These are phyloP conservation scores for Backusella mclennaniae DNA, from an alignment of 192 early-diverging fungal species.

Conservation along the genomic window DNA sequence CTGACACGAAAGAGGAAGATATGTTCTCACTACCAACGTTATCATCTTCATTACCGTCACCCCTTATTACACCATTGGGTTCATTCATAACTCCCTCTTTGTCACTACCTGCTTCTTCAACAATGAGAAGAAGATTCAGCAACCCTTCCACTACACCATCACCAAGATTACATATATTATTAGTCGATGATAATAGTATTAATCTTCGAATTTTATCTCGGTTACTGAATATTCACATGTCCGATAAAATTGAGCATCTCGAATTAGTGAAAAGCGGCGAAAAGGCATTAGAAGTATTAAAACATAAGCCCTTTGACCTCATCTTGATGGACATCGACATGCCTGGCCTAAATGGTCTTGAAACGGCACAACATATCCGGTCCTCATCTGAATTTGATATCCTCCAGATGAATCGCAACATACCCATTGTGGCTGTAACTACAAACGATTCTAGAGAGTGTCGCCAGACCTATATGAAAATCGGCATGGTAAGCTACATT, in stretches of 20 bases:
- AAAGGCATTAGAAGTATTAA: constrained; percentile 47
- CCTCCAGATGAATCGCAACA: constrained; percentile 47
- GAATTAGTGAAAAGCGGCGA: constrained; percentile 49
- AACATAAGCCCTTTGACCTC: constrained; percentile 48
- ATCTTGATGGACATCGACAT: constrained; percentile 73
- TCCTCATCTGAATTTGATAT: constrained; percentile 31
- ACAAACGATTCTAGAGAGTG: constrained; percentile 54
- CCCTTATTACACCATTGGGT: background rate
- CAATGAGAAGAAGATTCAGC: constrained; percentile 3
- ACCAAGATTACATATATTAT: constrained; percentile 37
- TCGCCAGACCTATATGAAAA: constrained; percentile 46
- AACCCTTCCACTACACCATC: background rate
- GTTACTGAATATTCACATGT: constrained; percentile 54
- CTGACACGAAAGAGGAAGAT: background rate
- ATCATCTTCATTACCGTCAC: constrained; percentile 15
- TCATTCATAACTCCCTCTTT: background rate
- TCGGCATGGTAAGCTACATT: constrained; percentile 47
- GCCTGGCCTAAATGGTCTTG: constrained; percentile 58
- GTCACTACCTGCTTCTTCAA: constrained; percentile 8
- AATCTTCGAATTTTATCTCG: constrained; percentile 60
- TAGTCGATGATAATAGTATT: constrained; percentile 70
- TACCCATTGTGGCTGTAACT: constrained; percentile 69
- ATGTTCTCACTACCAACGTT: background rate
- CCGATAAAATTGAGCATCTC: constrained; percentile 40
- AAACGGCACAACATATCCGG: constrained; percentile 61